Evolutionary conservation across 495 filamentous ascomycete genomes (phyloP).

Genomic region (Lineolata rhizophorae): DNA sequence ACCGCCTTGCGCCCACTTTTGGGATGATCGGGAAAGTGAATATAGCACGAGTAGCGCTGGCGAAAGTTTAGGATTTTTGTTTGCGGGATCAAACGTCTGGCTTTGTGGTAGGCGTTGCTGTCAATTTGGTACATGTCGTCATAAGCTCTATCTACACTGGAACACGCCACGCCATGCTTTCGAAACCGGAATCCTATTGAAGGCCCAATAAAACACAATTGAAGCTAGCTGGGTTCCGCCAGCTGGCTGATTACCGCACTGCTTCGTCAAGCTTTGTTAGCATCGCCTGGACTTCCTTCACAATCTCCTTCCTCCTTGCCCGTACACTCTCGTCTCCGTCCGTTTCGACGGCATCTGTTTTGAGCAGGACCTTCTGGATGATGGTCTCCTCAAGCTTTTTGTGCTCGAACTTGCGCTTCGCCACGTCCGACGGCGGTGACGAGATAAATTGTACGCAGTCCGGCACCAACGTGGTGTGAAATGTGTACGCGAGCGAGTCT

Average conservation of each 20-base stretch:
- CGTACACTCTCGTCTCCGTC: constrained; percentile 42
- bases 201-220: no score
- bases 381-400: constrained; percentile 66
- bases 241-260: background rate
- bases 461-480: constrained; percentile 44
- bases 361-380: constrained; percentile 61
- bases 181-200: no score
- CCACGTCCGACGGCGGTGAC: constrained; percentile 43
- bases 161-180: no score
- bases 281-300: constrained; percentile 47
- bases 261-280: constrained; percentile 38
- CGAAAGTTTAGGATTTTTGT: no score
- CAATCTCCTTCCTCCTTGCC: constrained; percentile 46
- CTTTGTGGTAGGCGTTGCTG: no score
- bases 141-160: no score
- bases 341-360: constrained; percentile 65
- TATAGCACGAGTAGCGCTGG: no score
- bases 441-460: constrained; percentile 39
- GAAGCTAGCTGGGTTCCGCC: no score
- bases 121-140: no score
- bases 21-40: no score
- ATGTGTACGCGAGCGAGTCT: constrained; percentile 40
- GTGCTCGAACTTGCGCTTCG: constrained; percentile 55
- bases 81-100: no score
- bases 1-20: no score